Conservation (phyloP, 1,284 basidiomycete species). For the Heterobasidion annosum region DNA sequence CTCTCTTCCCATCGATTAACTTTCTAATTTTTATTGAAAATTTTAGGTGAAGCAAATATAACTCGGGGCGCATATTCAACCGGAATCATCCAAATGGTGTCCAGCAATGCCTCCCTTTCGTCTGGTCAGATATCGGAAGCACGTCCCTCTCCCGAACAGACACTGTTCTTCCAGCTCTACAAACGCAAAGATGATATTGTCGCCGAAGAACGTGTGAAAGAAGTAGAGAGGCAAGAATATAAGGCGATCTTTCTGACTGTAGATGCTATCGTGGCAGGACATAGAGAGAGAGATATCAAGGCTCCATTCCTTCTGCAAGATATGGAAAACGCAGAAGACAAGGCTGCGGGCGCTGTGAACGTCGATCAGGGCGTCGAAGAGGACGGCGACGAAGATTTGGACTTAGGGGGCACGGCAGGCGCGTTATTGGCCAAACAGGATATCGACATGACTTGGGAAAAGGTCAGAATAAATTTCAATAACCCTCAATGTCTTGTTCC, state of each 20-base stretch:
- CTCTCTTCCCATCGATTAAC: neutral
- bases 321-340: conserved; percentile 29
- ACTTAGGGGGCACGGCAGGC: conserved; percentile 47
- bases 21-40: neutral
- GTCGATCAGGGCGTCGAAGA: conserved; percentile 28
- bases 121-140: conserved; percentile 61
- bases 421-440: conserved; percentile 56
- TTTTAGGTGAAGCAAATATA: conserved; percentile 73
- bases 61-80: conserved; percentile 65
- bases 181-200: conserved; percentile 68
- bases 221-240: conserved; percentile 67
- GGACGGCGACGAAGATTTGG: conserved; percentile 15
- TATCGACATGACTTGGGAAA: conserved; percentile 66
- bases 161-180: conserved; percentile 83
- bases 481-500: neutral
- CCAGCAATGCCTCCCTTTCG: conserved; percentile 79
- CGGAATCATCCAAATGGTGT: conserved; percentile 84
- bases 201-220: conserved; percentile 65
- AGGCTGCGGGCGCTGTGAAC: conserved; percentile 15
- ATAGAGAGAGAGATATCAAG: conserved; percentile 74
- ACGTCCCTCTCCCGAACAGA: conserved; percentile 48
- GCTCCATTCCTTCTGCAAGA: conserved; percentile 57
- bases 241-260: conserved; percentile 89
- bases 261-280: conserved; percentile 81
- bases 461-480: conserved; percentile 24